Conservation (phyloP, 2,329 filamentous ascomycete species). For the Sclerotinia minor region DNA sequence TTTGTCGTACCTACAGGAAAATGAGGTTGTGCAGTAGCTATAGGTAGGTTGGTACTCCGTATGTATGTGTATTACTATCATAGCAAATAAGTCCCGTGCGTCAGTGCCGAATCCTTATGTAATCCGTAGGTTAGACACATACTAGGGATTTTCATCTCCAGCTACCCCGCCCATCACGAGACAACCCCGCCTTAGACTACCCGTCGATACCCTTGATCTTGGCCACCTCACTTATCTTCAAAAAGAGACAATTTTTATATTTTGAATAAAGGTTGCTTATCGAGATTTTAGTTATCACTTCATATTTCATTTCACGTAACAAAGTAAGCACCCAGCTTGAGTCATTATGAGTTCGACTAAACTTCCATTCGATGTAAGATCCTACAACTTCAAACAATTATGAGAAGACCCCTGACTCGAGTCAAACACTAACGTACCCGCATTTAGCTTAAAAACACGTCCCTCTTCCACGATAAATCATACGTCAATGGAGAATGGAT, state of each 20-base stretch:
- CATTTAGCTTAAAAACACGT: slow-evolving; percentile 52
- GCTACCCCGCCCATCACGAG: not conserved
- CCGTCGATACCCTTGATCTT: not conserved
- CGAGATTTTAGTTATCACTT: not conserved
- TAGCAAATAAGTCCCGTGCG: not conserved
- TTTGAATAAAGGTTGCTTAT: not conserved
- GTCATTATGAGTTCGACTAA: slow-evolving; percentile 23
- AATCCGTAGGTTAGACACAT: no score
- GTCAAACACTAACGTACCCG: slow-evolving; percentile 18
- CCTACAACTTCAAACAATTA: not conserved
- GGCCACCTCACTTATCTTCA: not conserved
- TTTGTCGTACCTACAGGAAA: not conserved
- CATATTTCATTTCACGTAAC: not conserved
- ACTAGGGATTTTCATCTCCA: no score
- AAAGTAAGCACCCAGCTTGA: not conserved
- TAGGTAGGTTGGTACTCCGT: not conserved
- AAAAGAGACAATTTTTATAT: not conserved
- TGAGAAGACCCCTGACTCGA: not conserved
- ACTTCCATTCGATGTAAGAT: slow-evolving; percentile 33
- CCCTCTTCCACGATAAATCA: slow-evolving; percentile 55
- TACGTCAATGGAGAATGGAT: slow-evolving; percentile 57
- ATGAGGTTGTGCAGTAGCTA: not conserved
- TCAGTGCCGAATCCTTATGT: not conserved
- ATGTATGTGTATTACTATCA: no score
- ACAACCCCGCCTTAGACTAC: not conserved